Evolutionary conservation across 148 eudicot genomes (phyloP), one percentile per base, ranked within the genome.

Genomic region (Fagopyrum homotropicum): DNA sequence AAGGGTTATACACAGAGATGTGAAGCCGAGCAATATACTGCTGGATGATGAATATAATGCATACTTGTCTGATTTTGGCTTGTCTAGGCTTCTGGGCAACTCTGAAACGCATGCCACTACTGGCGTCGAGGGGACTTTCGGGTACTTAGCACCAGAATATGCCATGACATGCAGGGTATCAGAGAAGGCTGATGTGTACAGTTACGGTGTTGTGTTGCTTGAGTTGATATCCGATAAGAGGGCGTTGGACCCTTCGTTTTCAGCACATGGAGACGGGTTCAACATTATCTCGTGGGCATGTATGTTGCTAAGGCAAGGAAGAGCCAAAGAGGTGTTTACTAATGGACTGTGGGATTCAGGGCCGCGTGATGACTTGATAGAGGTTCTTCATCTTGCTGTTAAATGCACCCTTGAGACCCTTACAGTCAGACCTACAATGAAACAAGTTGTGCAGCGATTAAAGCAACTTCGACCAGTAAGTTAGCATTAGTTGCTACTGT

Each of bases 141-240:
- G 97, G n/a, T 91, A 91, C 69, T 73, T 91, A 44, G 89, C 93
- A 6, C 97, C 97, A 0, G 96, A 88, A 77, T 90, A 90, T 66
- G 92, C 96, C 2, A 77, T 87, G 80, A 85, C 92, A 2, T 85
- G 97, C 44, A 85, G 89, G 4, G 89, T 88, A 3, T 85, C 93
- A 14, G 85, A 86, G 44, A 91, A 87, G 77, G 86, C 88, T 0
- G 93, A 91, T 75, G 97, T 91, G 29, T 91, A 89, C 75, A 91
- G 97, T 77, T 91, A 87, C 49, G 97, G 97, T 4, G 97, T 91
- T 43, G 88, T 91, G 29, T 51, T 89, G 57, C 86, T 91, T 4
- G 97, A 91, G 76, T 77, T 91, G 71, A 75, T 91, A 6, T 91
- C 97, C 0, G 89, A 86, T 69, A 91, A 91, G 77, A 83, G 80